These are phyloP conservation scores for Amanita fuliginea DNA, from an alignment of 768 basidiomycete genomes.

Conservation along the genomic window DNA sequence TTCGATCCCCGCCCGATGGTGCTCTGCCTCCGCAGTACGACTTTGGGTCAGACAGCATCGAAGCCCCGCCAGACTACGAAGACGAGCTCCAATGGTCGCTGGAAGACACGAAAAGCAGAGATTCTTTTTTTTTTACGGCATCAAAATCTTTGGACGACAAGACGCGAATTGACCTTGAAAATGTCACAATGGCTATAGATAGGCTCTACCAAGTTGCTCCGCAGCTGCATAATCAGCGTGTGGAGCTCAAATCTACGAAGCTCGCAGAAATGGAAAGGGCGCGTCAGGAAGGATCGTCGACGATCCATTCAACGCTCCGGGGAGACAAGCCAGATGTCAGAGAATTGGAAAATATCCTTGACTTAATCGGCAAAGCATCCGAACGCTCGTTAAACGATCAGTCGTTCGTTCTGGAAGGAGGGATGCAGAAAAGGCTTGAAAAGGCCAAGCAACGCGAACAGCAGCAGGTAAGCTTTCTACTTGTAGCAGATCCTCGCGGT, in stretches of 20 bases:
- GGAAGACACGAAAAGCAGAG: conserved; percentile 24
- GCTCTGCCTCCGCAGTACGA: conserved; percentile 41
- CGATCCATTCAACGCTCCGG: conserved; percentile 15
- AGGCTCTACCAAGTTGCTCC: conserved; percentile 78
- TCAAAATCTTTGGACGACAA: conserved; percentile 49
- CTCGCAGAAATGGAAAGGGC: conserved; percentile 67
- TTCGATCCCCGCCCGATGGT: conserved; percentile 19
- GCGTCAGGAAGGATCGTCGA: conserved; percentile 26
- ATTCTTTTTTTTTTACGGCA: conserved; percentile 16
- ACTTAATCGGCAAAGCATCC: conserved; percentile 61
- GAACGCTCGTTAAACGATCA: conserved; percentile 60
- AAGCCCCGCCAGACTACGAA: conserved; percentile 49
- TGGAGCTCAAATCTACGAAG: conserved; percentile 72
- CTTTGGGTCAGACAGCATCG: conserved; percentile 21
- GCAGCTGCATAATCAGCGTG: conserved; percentile 85
- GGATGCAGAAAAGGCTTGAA: conserved; percentile 43
- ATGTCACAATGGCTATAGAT: conserved; percentile 82
- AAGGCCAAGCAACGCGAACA: conserved; percentile 45
- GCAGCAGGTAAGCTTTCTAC: conserved; percentile 40
- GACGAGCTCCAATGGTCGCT: conserved; percentile 22
- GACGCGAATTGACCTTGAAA: conserved; percentile 77
- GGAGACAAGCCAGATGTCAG: conserved; percentile 35
- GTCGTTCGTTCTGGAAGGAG: conserved; percentile 54
- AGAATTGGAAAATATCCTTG: conserved; percentile 65
- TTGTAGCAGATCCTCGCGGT: conserved; percentile 3